Conservation (phyloP, 2,329 filamentous ascomycete species). For the Colletotrichum paranaense region DNA sequence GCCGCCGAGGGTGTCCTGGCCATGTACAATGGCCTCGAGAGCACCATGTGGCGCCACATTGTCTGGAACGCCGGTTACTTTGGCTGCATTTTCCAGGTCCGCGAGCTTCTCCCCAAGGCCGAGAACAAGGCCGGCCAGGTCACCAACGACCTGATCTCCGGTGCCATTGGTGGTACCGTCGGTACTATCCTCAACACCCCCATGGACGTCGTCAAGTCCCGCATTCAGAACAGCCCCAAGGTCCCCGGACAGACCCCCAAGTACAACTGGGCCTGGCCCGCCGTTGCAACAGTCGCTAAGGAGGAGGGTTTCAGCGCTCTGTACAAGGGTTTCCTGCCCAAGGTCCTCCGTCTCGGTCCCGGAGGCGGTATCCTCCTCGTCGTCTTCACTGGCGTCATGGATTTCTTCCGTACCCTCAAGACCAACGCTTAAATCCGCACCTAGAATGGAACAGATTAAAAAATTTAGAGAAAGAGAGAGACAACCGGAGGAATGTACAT, state of each 20-base stretch:
- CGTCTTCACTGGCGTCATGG: constrained; percentile 89
- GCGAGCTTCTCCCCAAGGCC: constrained; percentile 83
- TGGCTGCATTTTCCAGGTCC: constrained; percentile 97
- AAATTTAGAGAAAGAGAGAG: background rate
- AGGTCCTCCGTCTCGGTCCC: constrained; percentile 72
- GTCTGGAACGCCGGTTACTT: constrained; percentile 97
- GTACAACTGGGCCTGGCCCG: constrained; percentile 98
- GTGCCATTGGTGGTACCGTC: constrained; percentile 85
- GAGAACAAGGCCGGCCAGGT: constrained; percentile 85
- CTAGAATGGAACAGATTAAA: background rate
- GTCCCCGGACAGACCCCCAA: constrained; percentile 85
- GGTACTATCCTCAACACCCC: constrained; percentile 96
- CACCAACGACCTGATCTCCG: constrained; percentile 87
- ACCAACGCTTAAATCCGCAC: constrained; percentile 36
- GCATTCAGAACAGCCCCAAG: constrained; percentile 94
- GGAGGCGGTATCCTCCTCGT: constrained; percentile 79
- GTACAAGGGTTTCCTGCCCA: constrained; percentile 98
- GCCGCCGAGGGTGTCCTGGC: constrained; percentile 85
- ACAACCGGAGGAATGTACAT: constrained; percentile 18
- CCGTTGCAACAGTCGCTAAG: constrained; percentile 85
- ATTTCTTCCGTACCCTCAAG: constrained; percentile 83
- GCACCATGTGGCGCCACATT: constrained; percentile 93
- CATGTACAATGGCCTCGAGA: constrained; percentile 96
- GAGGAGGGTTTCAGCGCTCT: constrained; percentile 93
- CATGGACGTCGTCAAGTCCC: constrained; percentile 97